phyloP scores from a whole-genome alignment of 2,329 filamentous ascomycete species.

The Hypoxylon sp. region DNA sequence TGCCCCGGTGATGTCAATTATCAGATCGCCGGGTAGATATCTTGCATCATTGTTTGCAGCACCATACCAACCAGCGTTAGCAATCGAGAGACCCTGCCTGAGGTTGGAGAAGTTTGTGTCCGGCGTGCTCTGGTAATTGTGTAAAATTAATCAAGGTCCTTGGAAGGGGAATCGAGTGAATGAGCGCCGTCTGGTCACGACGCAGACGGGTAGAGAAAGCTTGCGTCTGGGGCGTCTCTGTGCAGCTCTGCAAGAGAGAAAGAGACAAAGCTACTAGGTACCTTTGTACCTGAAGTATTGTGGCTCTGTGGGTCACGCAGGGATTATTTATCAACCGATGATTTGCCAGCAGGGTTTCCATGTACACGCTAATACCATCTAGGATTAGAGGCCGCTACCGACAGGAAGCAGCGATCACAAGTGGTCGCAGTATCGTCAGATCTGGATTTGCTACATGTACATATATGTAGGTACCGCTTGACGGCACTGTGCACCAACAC shows the following conservation, averaged over 20 bases:
- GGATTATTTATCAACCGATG: constrained; percentile 19
- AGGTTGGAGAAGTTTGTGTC: background rate
- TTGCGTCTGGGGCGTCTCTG: constrained; percentile 22
- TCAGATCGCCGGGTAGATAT: constrained; percentile 38
- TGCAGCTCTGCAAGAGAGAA: constrained; percentile 3
- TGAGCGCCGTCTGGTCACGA: constrained; percentile 18
- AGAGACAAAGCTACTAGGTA: constrained; percentile 23
- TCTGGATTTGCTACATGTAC: constrained; percentile 12
- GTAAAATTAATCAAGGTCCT: background rate
- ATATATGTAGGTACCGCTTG: constrained; percentile 7
- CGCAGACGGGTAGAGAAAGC: constrained; percentile 20
- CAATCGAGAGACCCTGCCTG: constrained; percentile 1
- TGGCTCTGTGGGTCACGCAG: constrained; percentile 2
- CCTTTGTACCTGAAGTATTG: background rate
- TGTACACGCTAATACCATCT: constrained; percentile 9
- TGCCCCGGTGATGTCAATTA: constrained; percentile 48
- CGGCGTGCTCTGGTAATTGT: background rate
- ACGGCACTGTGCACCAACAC: constrained; percentile 9
- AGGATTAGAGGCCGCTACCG: constrained; percentile 10
- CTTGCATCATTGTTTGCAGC: constrained; percentile 31
- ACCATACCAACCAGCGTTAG: constrained; percentile 22
- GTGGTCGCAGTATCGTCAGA: constrained; percentile 25
- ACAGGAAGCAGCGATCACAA: constrained; percentile 5
- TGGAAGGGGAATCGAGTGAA: constrained; percentile 2
- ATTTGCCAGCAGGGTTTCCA: constrained; percentile 1